Evolutionary conservation across 495 filamentous ascomycete genomes (phyloP), one percentile per base, ranked within the genome.

Genomic region (Annulohypoxylon maeteangense): DNA sequence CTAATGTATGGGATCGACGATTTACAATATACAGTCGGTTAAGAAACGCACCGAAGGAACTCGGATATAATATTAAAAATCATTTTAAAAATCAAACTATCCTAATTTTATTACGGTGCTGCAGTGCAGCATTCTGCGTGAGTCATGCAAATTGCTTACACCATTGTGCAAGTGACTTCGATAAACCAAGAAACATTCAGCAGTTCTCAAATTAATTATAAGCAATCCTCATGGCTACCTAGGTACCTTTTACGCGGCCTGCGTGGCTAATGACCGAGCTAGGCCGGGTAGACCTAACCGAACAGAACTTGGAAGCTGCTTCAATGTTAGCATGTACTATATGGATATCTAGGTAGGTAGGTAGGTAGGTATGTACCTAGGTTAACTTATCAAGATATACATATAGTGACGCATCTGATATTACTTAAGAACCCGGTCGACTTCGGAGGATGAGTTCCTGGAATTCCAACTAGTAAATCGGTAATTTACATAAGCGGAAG

Each of bases 101-200:
- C 59, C 50, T 22, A 31, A 32, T 50, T 50, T 44, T 1, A 59
- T 69, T 53, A n/a, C 60, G 64, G 53, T 36, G 59, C 59, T 64
- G 59, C 31, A 25, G 34, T 64, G 59, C 31, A 25, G 34, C 34
- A 29, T 53, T 20, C 38, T 51, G 62, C 68, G 62, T 71, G 68
- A 71, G 68, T 71, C 68, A 71, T 67, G 68, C 63, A 47, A 67
- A 53, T 12, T 29, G 68, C 68, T 71, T 63, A 71, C 68, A 53
- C 56, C 25, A 6, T 27, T 56, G 51, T 47, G 57, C 51, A 47
- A 61, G 50, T 62, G 62, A 66, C 57, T 32, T 62, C 36, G 44
- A 62, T 54, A 40, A 63, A 71, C 51, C 51, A 63, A 44, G 27
- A 23, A 66, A 57, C 25, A 16, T 2, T 20, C 32, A 34, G 54